Conservation (phyloP, 305 asterid species). For the Fraxinus ornus region DNA sequence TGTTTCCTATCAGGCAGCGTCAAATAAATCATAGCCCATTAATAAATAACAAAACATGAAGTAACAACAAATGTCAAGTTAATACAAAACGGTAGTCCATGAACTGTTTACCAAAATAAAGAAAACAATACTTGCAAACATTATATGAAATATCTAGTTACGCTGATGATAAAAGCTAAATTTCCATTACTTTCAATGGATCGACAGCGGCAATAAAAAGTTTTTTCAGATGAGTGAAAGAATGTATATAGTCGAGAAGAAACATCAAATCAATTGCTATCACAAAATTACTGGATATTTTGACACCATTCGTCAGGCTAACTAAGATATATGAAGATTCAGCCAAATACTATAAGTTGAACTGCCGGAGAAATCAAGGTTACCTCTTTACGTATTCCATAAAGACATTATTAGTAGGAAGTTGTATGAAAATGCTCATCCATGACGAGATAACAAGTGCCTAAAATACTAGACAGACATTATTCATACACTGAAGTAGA, state of each 20-base stretch:
- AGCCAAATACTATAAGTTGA: background rate
- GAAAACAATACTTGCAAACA: background rate
- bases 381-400: background rate
- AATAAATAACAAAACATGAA: background rate
- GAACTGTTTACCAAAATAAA: background rate
- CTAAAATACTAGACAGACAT: background rate
- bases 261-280: background rate
- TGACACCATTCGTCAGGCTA: background rate
- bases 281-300: background rate
- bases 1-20: conserved; percentile 54
- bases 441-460: background rate
- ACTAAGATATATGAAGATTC: background rate
- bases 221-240: background rate
- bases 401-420: background rate
- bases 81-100: background rate
- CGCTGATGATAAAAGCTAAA: background rate
- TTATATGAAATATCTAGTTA: background rate
- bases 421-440: background rate
- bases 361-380: background rate
- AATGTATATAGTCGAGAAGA: background rate
- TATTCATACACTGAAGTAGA: background rate
- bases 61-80: background rate
- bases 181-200: background rate
- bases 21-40: conserved; percentile 8
- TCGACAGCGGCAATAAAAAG: background rate